A percentile compares a stretch with the other conserved stretches of the same genome.
Evolutionary conservation across 2,329 filamentous ascomycete genomes (phyloP).

Genomic region (Clarireedia hainanense): DNA sequence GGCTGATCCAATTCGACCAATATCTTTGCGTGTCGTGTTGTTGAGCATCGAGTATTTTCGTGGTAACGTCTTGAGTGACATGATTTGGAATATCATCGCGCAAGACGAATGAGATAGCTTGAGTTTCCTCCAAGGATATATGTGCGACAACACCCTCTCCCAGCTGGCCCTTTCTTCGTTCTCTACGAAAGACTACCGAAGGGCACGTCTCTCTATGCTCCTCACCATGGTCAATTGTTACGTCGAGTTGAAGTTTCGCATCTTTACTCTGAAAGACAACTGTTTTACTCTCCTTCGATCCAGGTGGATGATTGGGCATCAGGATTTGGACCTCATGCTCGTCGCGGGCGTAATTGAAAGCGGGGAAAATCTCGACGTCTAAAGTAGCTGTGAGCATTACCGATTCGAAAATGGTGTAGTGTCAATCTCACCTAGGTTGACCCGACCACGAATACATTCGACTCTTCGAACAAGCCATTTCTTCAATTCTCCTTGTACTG

Average conservation of each 20-base stretch:
- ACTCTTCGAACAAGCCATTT: slow-evolving; percentile 64
- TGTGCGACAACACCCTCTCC: slow-evolving; percentile 56
- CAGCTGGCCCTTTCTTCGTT: slow-evolving; percentile 41
- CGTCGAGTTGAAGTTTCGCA: slow-evolving; percentile 57
- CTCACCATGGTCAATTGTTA: slow-evolving; percentile 55
- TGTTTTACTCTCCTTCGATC: slow-evolving; percentile 43
- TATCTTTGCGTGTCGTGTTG: slow-evolving; percentile 64
- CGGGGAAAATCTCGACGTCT: slow-evolving; percentile 65
- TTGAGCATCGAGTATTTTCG: slow-evolving; percentile 48
- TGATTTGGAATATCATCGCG: slow-evolving; percentile 53
- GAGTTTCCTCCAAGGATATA: slow-evolving; percentile 55
- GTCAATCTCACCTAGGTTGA: slow-evolving; percentile 46
- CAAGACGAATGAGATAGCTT: slow-evolving; percentile 61
- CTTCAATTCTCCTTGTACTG: slow-evolving; percentile 55
- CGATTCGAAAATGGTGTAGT: background rate
- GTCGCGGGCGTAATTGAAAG: slow-evolving; percentile 62
- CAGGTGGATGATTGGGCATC: slow-evolving; percentile 35
- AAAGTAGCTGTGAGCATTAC: slow-evolving; percentile 9
- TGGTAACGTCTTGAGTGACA: slow-evolving; percentile 50
- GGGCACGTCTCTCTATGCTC: slow-evolving; percentile 41
- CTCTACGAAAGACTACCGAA: slow-evolving; percentile 46
- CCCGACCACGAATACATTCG: slow-evolving; percentile 61
- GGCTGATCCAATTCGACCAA: slow-evolving; percentile 67
- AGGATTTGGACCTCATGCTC: slow-evolving; percentile 51
- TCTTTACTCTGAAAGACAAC: slow-evolving; percentile 54